Evolutionary conservation across 352 stramenopile genomes (phyloP).

Genomic region (Pythium utonaiense): DNA sequence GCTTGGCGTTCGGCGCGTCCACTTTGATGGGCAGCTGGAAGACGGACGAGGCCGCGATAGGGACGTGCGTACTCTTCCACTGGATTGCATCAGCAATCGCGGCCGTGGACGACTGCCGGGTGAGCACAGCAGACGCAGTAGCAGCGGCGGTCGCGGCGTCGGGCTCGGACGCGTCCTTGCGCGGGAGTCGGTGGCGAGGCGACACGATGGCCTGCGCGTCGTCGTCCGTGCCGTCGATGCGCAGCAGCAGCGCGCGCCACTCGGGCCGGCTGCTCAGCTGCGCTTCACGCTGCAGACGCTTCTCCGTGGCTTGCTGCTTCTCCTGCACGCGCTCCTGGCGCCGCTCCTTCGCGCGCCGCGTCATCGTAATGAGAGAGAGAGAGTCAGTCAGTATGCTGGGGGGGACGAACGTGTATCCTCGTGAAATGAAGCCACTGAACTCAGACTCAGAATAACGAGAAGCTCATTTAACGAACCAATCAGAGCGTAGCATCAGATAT

Average conservation of each 20-base stretch:
- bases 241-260: conserved; percentile 56
- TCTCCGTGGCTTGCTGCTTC: conserved; percentile 45
- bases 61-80: conserved; percentile 75
- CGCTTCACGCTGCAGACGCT: conserved; percentile 34
- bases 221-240: conserved; percentile 43
- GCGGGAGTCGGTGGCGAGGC: conserved; percentile 13
- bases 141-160: conserved; percentile 1
- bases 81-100: conserved; percentile 51
- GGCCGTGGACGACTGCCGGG: not conserved
- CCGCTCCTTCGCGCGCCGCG: conserved; percentile 70
- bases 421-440: not conserved
- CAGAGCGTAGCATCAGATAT: too few species aligned
- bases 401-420: too few species aligned
- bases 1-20: conserved; percentile 47
- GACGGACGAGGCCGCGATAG: conserved; percentile 52
- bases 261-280: conserved; percentile 38
- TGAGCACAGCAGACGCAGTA: not conserved
- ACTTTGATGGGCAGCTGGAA: conserved; percentile 79
- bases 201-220: conserved; percentile 15
- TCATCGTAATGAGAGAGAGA: conserved; percentile 34
- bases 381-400: not conserved
- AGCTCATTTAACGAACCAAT: not conserved
- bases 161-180: not conserved
- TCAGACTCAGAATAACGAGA: conserved; percentile 5
- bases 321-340: conserved; percentile 56